Conservation (phyloP, 2,329 filamentous ascomycete species). For the Cephalotrichum gorgonifer region DNA sequence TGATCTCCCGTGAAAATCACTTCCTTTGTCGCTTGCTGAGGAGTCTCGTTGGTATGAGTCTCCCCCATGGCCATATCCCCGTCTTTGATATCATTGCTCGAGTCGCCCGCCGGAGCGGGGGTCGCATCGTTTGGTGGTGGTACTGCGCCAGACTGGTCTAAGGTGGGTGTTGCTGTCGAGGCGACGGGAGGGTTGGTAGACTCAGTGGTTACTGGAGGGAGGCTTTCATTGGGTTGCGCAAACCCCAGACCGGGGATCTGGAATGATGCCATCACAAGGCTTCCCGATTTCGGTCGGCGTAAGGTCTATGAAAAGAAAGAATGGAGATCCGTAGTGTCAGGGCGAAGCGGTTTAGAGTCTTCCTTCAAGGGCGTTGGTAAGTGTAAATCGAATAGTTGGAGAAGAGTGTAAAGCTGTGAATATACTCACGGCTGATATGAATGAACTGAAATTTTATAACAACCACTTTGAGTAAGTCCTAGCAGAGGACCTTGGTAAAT, state of each 20-base stretch:
- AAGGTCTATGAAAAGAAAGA: too few relatives aligned
- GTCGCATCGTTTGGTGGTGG: not conserved
- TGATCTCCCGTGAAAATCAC: not conserved
- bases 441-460: not conserved
- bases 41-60: not conserved
- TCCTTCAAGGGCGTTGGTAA: too few relatives aligned
- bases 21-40: not conserved
- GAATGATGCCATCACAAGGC: conserved; percentile 25
- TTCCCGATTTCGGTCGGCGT: too few relatives aligned
- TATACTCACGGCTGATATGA: too few relatives aligned
- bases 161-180: not conserved
- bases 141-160: not conserved
- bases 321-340: too few relatives aligned
- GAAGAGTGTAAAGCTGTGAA: too few relatives aligned
- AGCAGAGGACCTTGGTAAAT: not conserved
- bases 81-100: not conserved
- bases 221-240: conserved; percentile 28
- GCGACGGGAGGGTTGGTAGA: not conserved
- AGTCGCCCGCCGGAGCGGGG: not conserved
- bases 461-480: not conserved
- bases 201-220: conserved; percentile 26
- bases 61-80: not conserved
- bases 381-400: too few relatives aligned
- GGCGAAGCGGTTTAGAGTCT: too few relatives aligned
- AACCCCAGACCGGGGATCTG: conserved; percentile 32